Evolutionary conservation across 1,284 basidiomycete species (phyloP).

Genomic region (Cystobasidium pallidum): DNA sequence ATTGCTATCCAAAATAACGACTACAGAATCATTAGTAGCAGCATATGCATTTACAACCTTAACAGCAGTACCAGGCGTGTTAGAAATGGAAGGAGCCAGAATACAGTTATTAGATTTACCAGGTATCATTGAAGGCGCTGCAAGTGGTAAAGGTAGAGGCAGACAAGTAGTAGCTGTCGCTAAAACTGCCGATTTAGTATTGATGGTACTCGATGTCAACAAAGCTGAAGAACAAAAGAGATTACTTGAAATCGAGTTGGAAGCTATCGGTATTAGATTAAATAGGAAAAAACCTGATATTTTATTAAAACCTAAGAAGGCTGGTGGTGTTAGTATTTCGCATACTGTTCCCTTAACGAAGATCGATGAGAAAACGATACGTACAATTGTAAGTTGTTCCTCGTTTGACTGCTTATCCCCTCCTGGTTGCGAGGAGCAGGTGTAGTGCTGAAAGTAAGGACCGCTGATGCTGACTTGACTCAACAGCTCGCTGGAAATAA

Average conservation of each 20-base stretch:
- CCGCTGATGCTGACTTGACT: no score
- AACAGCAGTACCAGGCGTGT: constrained; percentile 85
- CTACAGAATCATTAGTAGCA: constrained; percentile 83
- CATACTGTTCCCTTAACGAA: constrained; percentile 86
- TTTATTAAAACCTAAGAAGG: constrained; percentile 72
- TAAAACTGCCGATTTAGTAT: constrained; percentile 89
- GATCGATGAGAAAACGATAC: constrained; percentile 92
- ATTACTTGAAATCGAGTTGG: constrained; percentile 86
- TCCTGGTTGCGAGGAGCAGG: no score
- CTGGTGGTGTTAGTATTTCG: constrained; percentile 72
- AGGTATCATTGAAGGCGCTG: constrained; percentile 96
- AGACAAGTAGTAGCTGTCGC: constrained; percentile 79
- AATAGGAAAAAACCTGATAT: constrained; percentile 87
- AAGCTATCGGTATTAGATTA: constrained; percentile 92
- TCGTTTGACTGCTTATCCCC: constrained; percentile 57
- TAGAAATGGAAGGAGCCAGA: constrained; percentile 88
- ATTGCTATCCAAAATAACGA: constrained; percentile 85
- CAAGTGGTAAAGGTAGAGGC: constrained; percentile 88
- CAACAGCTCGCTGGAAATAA: constrained; percentile 61
- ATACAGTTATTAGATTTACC: constrained; percentile 95
- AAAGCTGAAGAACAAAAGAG: constrained; percentile 91
- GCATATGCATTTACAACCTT: constrained; percentile 78
- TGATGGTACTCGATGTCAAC: constrained; percentile 70
- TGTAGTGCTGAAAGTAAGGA: no score
- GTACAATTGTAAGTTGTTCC: constrained; percentile 66